These are phyloP conservation scores for Ceratopteris richardii DNA, from an alignment of 75 land plant genomes.

Conservation along the genomic window DNA sequence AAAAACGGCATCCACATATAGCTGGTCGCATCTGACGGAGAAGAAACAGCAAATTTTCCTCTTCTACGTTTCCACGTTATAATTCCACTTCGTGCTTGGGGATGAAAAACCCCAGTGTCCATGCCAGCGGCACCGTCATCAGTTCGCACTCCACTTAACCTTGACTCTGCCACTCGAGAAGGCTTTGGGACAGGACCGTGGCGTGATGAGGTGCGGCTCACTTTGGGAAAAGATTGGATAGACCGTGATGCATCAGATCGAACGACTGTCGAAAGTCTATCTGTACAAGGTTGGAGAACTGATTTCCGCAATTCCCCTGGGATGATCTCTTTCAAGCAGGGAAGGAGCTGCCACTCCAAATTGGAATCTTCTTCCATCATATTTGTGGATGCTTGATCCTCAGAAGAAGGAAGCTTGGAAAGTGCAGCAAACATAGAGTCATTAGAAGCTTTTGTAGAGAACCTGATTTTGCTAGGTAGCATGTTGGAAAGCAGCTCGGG, in stretches of 20 bases:
- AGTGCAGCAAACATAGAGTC: too few relatives aligned
- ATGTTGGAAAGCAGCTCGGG: conserved; percentile 6
- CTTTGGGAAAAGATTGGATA: not conserved
- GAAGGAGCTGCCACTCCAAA: conserved; percentile 1
- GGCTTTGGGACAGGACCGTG: too few relatives aligned
- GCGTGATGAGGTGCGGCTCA: not conserved
- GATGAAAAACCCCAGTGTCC: not conserved
- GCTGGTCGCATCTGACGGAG: not conserved
- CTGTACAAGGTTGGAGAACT: not conserved
- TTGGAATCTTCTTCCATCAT: not conserved
- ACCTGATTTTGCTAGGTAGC: not conserved
- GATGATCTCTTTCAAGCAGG: conserved; percentile 1
- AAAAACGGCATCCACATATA: conserved; percentile 13
- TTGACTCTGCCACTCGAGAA: not conserved
- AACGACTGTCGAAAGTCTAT: not conserved
- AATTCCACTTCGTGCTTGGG: not conserved
- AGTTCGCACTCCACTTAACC: not conserved
- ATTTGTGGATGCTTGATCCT: not conserved
- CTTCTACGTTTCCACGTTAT: conserved; percentile 12
- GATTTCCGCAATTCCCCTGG: conserved; percentile 3
- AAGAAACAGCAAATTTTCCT: conserved; percentile 13
- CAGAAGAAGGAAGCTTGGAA: not conserved
- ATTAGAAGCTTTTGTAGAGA: not conserved
- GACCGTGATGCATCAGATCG: too few relatives aligned
- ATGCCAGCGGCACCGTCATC: not conserved